Evolutionary conservation across 2,329 filamentous ascomycete genomes (phyloP).

Genomic region (Sporothrix mexicana): DNA sequence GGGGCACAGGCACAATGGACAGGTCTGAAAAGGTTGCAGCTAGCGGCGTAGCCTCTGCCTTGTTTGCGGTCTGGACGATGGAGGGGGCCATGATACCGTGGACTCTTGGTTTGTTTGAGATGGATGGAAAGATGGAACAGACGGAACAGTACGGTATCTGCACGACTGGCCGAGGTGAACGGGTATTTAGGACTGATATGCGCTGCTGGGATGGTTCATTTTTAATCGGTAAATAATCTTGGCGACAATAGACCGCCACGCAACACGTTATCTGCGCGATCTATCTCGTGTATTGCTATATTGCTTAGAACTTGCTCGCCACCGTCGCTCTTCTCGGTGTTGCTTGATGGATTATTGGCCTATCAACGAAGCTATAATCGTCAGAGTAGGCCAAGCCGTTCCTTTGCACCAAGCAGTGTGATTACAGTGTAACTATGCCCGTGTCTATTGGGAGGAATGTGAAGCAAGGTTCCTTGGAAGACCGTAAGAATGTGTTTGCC

Average conservation of each 20-base stretch:
- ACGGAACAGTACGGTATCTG: not conserved
- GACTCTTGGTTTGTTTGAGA: not conserved
- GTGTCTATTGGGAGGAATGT: not conserved
- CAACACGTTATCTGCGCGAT: not conserved
- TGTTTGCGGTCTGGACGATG: conserved; percentile 21
- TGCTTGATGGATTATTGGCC: not conserved
- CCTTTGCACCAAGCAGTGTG: not conserved
- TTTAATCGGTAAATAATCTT: not conserved
- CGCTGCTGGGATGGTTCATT: not conserved
- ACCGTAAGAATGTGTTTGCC: not conserved
- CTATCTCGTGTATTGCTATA: not conserved
- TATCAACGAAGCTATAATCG: conserved; percentile 4
- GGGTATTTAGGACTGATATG: conserved; percentile 2
- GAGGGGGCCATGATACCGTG: conserved; percentile 16
- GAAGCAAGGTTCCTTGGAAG: not conserved
- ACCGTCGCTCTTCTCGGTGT: conserved; percentile 23
- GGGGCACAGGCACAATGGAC: conserved; percentile 15
- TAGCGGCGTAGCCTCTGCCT: conserved; percentile 5
- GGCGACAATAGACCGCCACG: conserved; percentile 7
- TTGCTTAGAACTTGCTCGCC: not conserved
- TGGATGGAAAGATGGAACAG: not conserved
- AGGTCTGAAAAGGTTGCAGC: conserved; percentile 23
- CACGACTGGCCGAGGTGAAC: not conserved
- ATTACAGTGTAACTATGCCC: not conserved
- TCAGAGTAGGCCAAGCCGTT: not conserved